These are phyloP conservation scores for Helminthosporium solani DNA, from an alignment of 2,329 filamentous ascomycete species.

Conservation along the genomic window DNA sequence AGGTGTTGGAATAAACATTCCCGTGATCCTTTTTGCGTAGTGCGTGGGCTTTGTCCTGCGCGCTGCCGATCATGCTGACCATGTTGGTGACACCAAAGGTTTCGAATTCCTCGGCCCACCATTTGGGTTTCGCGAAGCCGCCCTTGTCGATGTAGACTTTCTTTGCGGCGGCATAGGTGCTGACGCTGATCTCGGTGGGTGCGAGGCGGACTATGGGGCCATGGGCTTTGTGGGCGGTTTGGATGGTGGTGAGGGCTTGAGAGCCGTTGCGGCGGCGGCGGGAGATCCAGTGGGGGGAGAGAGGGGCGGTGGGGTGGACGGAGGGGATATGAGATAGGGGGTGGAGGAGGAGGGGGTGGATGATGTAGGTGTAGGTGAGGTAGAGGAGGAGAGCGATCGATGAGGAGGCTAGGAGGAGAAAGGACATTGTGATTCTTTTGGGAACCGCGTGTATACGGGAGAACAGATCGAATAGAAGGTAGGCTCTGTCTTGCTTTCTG, in stretches of 20 bases:
- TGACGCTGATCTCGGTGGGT: constrained; percentile 65
- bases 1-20: background rate
- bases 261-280: constrained; percentile 48
- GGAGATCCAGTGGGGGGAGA: constrained; percentile 66
- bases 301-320: constrained; percentile 63
- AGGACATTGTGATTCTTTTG: background rate
- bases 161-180: constrained; percentile 61
- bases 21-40: constrained; percentile 48
- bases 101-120: constrained; percentile 66
- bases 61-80: constrained; percentile 55
- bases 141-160: constrained; percentile 55
- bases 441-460: too few relatives aligned
- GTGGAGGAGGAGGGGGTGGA: constrained; percentile 48
- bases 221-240: constrained; percentile 52
- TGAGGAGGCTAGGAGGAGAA: background rate
- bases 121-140: constrained; percentile 66
- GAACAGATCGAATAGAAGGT: too few relatives aligned
- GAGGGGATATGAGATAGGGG: constrained; percentile 62
- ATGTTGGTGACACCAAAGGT: constrained; percentile 65
- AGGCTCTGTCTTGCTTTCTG: too few relatives aligned
- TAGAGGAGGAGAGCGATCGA: background rate
- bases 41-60: constrained; percentile 71
- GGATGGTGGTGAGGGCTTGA: constrained; percentile 26
- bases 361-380: background rate
- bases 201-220: constrained; percentile 63